These are phyloP conservation scores for Neurospora discreta DNA, from an alignment of 495 filamentous ascomycete species.

Conservation along the genomic window DNA sequence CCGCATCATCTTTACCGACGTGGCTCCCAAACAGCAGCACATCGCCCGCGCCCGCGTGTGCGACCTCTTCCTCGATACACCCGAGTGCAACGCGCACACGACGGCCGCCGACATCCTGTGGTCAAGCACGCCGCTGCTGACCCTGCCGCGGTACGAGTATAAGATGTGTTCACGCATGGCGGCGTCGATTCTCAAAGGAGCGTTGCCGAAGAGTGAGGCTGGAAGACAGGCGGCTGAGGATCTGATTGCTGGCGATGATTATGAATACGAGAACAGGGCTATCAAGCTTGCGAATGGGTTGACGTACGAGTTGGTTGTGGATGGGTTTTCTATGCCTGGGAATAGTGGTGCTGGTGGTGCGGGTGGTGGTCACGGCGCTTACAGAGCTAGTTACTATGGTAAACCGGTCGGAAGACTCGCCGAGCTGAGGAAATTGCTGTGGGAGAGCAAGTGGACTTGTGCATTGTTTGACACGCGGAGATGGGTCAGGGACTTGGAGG, in stretches of 20 bases:
- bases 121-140: constrained; percentile 89
- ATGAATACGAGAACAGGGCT: constrained; percentile 72
- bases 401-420: constrained; percentile 55
- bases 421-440: constrained; percentile 70
- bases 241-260: constrained; percentile 68
- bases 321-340: not conserved
- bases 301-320: constrained; percentile 36
- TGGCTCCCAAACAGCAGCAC: constrained; percentile 89
- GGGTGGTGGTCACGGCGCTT: not conserved
- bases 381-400: constrained; percentile 25
- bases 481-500: constrained; percentile 88
- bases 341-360: not conserved
- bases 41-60: constrained; percentile 85
- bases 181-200: constrained; percentile 82
- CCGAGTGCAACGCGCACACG: constrained; percentile 97
- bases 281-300: constrained; percentile 59
- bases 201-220: constrained; percentile 57
- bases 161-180: constrained; percentile 99
- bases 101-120: constrained; percentile 94
- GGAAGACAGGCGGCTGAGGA: constrained; percentile 61
- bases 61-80: constrained; percentile 93
- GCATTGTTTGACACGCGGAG: constrained; percentile 83
- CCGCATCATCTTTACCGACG: constrained; percentile 94
- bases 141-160: constrained; percentile 85
- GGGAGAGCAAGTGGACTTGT: constrained; percentile 68